Conservation (phyloP, 73 alveolate genomes). For the Tetrahymena malaccensis region DNA sequence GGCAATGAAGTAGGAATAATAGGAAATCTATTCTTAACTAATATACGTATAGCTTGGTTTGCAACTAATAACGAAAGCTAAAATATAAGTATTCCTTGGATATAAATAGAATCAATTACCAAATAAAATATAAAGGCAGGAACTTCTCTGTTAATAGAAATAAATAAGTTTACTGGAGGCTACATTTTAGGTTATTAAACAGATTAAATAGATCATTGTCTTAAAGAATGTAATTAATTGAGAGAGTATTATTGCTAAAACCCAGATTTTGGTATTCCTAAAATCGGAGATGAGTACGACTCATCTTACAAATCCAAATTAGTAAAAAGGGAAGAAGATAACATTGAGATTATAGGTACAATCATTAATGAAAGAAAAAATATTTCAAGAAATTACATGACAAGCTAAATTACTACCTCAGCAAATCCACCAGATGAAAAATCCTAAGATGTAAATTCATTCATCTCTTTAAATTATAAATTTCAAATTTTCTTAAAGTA, state of each 20-base stretch:
- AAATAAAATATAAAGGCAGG: neutral
- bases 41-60: neutral
- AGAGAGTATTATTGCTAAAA: neutral
- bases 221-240: neutral
- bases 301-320: neutral
- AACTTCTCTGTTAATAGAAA: neutral
- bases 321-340: neutral
- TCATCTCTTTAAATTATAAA: neutral
- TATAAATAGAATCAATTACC: neutral
- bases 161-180: neutral
- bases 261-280: neutral
- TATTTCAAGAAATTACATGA: neutral
- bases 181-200: neutral
- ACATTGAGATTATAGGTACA: neutral
- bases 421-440: neutral
- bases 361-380: neutral
- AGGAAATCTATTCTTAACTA: neutral
- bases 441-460: neutral
- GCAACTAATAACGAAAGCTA: neutral
- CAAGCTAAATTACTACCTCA: neutral
- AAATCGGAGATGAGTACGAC: neutral
- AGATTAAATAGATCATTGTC: neutral
- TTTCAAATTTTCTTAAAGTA: neutral
- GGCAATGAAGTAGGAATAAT: neutral
- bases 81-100: neutral